Base-by-base conservation (phyloP, 177 flowering plant genomes). In the Vitis hybrid region DNA sequence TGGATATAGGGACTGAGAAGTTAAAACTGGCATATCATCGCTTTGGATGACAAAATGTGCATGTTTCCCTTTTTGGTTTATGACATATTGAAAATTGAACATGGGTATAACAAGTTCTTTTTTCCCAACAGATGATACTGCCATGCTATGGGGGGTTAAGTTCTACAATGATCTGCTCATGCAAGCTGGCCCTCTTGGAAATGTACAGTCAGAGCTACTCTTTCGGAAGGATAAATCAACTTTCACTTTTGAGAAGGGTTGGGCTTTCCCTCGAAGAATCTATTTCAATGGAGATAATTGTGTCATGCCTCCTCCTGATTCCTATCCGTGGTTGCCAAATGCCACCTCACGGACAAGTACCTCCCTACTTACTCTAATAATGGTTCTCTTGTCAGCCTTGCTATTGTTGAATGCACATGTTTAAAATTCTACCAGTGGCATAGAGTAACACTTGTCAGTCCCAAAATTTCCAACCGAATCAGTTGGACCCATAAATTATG, bases 201-300 rank as follows among this genome's bases (percentile, higher is more conserved):
- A 86, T 68, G 91, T 83, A 7, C 89, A 87, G 59, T 84, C 87
- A 31, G 87, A 87, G 78, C 75, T 87, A 19, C 81, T 86, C 4
- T 86, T 87, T 66, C 76, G 29, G 13, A 87, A 87, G 77, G 89
- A 86, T 58, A 52, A 49, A 39, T 59, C 84, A 16, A 81, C 80
- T 15, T 87, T 87, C 63, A 87, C 86, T 2, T 86, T 87, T 33
- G 87, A 87, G 2, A 81, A 82, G 72, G 90, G 90, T 33, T 84
- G 87, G 89, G 89, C 84, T 64, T 86, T 84, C 60, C 89, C 89
- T 2, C 60, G 82, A 50, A 86, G 84, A 65, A 79, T 86, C 10
- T 86, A 86, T 72, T 86, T 86, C 76, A 86, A 86, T 73, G 90
- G 90, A 11, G 90, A 86, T 56, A 86, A 85, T 45, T 86, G 90